Evolutionary conservation across 768 basidiomycete species (phyloP).

Genomic region (Kwoniella mangroviensis): DNA sequence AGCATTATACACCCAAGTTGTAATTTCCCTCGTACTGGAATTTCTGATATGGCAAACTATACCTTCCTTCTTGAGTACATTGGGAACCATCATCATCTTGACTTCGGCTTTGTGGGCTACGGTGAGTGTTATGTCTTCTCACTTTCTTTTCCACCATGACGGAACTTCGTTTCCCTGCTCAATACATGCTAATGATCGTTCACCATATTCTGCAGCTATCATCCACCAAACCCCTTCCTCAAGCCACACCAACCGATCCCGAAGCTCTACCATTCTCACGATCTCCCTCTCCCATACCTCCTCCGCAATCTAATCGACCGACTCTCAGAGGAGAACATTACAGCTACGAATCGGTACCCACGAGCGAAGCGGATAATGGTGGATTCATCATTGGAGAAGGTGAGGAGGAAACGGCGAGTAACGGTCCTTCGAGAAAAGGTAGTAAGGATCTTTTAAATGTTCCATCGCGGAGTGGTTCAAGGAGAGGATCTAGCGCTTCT

Average conservation of each 20-base stretch:
- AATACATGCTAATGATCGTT: background rate
- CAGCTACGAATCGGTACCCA: constrained; percentile 22
- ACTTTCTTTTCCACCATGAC: background rate
- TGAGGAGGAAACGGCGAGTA: background rate
- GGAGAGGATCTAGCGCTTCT: background rate
- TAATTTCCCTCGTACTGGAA: constrained; percentile 73
- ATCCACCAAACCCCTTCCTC: constrained; percentile 2
- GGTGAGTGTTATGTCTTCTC: constrained; percentile 58
- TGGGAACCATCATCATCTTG: constrained; percentile 72
- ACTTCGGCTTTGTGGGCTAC: constrained; percentile 69
- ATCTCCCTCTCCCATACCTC: constrained; percentile 36
- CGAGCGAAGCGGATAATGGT: background rate
- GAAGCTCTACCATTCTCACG: constrained; percentile 38
- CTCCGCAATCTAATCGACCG: constrained; percentile 20
- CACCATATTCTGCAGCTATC: constrained; percentile 2
- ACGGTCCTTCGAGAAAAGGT: background rate
- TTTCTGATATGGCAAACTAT: constrained; percentile 67
- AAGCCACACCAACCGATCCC: constrained; percentile 15
- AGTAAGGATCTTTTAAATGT: background rate
- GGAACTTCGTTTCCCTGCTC: background rate
- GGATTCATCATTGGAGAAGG: constrained; percentile 7
- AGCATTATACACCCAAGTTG: constrained; percentile 68
- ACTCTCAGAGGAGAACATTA: constrained; percentile 28
- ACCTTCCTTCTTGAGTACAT: constrained; percentile 66
- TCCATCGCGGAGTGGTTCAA: background rate